phyloP scores from a whole-genome alignment of 1,284 basidiomycete species.

The Boletus sp. region DNA sequence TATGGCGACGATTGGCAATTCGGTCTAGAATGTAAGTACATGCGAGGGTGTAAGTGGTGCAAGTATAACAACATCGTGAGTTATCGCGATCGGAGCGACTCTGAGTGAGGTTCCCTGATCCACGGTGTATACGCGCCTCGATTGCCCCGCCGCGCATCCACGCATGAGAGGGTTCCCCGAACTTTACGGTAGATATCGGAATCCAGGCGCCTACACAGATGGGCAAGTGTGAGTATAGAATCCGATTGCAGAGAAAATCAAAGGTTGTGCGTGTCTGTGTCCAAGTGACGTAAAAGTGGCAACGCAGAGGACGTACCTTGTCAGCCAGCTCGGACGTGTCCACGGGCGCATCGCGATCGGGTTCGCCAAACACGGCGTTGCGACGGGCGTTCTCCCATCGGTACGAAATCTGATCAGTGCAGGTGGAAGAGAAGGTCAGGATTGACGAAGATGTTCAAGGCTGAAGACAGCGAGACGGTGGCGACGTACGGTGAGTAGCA shows the following conservation, averaged over 20 bases:
- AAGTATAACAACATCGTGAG: too few species aligned
- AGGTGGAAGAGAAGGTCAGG: not conserved
- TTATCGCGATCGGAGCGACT: too few species aligned
- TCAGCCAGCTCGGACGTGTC: slow-evolving; percentile 68
- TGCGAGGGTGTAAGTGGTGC: too few species aligned
- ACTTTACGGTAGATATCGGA: slow-evolving; percentile 25
- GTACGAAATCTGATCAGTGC: not conserved
- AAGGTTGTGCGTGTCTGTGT: not conserved
- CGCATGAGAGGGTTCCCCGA: not conserved
- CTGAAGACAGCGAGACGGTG: not conserved
- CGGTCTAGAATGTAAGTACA: too few species aligned
- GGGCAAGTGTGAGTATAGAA: not conserved
- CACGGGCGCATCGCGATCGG: slow-evolving; percentile 46
- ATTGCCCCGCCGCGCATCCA: not conserved
- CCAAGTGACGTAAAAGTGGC: not conserved
- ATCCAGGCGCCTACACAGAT: slow-evolving; percentile 23
- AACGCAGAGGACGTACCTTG: slow-evolving; percentile 39
- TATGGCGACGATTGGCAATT: too few species aligned
- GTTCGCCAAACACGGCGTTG: slow-evolving; percentile 53
- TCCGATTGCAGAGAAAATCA: not conserved
- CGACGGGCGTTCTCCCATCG: slow-evolving; percentile 52
- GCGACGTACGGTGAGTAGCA: not conserved
- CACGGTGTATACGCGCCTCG: too few species aligned
- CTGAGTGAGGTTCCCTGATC: too few species aligned
- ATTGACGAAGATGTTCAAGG: not conserved